Percentiles rank a stretch among this genome's conserved stretches.
These are phyloP conservation scores for Boletus bicolor DNA, from an alignment of 768 basidiomycete genomes.

Conservation along the genomic window DNA sequence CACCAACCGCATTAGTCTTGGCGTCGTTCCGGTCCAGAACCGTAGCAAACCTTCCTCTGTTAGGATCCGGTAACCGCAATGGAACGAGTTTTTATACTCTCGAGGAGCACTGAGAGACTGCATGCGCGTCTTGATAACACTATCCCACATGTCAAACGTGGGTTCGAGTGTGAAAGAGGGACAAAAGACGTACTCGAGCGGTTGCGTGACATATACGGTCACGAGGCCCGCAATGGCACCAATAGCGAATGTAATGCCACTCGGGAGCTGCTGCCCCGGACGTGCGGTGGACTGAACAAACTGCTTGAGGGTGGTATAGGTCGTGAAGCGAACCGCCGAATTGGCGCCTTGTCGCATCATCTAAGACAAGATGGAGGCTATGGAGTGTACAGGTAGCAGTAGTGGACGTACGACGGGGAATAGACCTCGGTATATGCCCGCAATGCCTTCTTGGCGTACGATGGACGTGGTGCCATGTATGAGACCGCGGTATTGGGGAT, in stretches of 20 bases:
- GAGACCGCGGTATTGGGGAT: slow-evolving; percentile 83
- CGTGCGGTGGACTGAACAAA: slow-evolving; percentile 81
- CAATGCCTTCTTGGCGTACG: slow-evolving; percentile 78
- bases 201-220: slow-evolving; percentile 90
- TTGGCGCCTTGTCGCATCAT: slow-evolving; percentile 99
- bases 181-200: slow-evolving; percentile 58
- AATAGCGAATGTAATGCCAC: slow-evolving; percentile 88
- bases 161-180: background rate
- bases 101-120: slow-evolving; percentile 80
- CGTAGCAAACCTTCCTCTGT: slow-evolving; percentile 89
- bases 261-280: slow-evolving; percentile 82
- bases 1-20: slow-evolving; percentile 78
- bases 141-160: slow-evolving; percentile 29
- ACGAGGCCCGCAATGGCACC: slow-evolving; percentile 92
- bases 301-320: slow-evolving; percentile 92
- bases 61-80: slow-evolving; percentile 92
- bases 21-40: slow-evolving; percentile 98
- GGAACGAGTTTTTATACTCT: slow-evolving; percentile 91
- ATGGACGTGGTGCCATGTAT: slow-evolving; percentile 82
- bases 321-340: slow-evolving; percentile 93
- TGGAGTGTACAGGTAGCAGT: too few species aligned
- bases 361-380: slow-evolving; percentile 35
- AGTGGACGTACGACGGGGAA: slow-evolving; percentile 78
- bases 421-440: slow-evolving; percentile 85
- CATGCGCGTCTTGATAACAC: slow-evolving; percentile 98